phyloP scores from a whole-genome alignment of 208 protist genomes.

The Acanthamoeba culbertsoni region DNA sequence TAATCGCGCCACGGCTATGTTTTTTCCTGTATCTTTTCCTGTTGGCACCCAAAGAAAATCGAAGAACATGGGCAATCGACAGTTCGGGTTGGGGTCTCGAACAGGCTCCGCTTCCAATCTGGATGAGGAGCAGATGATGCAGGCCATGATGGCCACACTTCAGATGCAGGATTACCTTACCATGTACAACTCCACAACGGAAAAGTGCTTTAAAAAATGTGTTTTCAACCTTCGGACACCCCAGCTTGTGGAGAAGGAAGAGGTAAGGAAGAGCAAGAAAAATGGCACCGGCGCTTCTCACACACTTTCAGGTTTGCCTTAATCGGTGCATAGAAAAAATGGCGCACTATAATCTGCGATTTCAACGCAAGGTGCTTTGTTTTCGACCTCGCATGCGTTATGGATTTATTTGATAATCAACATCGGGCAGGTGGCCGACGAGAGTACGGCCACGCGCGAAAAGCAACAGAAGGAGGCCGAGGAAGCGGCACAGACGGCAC shows the following conservation, averaged over 20 bases:
- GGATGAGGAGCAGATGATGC: slow-evolving; percentile 7
- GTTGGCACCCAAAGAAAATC: background rate
- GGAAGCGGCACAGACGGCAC: background rate
- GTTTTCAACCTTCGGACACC: slow-evolving; percentile 37
- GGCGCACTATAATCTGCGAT: slow-evolving; percentile 9
- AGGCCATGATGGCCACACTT: background rate
- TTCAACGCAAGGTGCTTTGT: background rate
- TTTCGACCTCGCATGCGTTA: background rate
- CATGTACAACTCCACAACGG: slow-evolving; percentile 1
- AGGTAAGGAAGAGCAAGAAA: background rate
- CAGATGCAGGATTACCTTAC: slow-evolving; percentile 23
- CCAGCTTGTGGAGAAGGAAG: slow-evolving; percentile 20
- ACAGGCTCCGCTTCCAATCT: background rate
- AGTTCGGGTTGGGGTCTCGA: background rate
- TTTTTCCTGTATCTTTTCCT: background rate
- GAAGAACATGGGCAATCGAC: background rate
- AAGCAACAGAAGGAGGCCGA: background rate
- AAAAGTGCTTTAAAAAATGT: slow-evolving; percentile 42
- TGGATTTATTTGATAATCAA: background rate
- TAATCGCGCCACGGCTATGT: background rate
- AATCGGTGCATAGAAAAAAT: slow-evolving; percentile 37
- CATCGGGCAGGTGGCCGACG: background rate
- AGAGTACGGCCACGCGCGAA: background rate
- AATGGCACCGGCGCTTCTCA: background rate
- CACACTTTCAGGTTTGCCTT: background rate